Base-by-base conservation (phyloP, 1,139 yeast genomes). In the Ashbya aceris region DNA sequence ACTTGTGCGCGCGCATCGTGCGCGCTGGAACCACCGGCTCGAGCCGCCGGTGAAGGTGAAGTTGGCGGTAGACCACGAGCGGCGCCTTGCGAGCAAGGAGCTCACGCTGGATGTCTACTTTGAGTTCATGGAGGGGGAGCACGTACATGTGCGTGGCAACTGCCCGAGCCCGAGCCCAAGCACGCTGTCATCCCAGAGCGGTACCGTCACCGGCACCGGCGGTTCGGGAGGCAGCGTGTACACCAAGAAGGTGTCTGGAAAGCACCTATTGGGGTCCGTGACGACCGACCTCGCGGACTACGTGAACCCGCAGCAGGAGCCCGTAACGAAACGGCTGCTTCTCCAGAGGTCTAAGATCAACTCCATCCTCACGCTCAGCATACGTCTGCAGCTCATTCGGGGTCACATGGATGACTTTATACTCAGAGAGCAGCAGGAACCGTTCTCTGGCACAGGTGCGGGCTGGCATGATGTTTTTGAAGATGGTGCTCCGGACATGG, bases 321-420 rank as follows among this genome's bases (percentile, higher is more conserved):
- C 68, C 30, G 48, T 55, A 13, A 71, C 76, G 14, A 73, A 79
- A 43, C 73, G 81, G 49, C 85, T 83, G 53, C 64, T 89, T 41
- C 66, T 89, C 38, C 80, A 80, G 51, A 75, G 84, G 30, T 81
- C 95, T 8, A 85, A 85, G 52, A 79, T 89, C 17, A 89, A 91
- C 60, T 80, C 94, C 4, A 80, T 87, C 35, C 63, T 85, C 36
- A 78, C 74, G 53, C 69, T 66, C 43, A 64, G 62, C 59, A 69
- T 71, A 50, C 73, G 57, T 58, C 71, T 61, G 60, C 71, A 52
- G 51, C 70, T 73, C 39, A 46, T 67, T 1, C 63, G 72, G 39
- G 81, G 81, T 4, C 60, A 49, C 2, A 61, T 58, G 42, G 46
- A 46, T 10, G 65, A 60, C 36, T 61, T 61, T 37, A 45, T 48